Evolutionary conservation across 371 early-diverging fungal species (phyloP), one percentile per base, ranked within the genome.

Genomic region (Syncephalastrum racemosum): DNA sequence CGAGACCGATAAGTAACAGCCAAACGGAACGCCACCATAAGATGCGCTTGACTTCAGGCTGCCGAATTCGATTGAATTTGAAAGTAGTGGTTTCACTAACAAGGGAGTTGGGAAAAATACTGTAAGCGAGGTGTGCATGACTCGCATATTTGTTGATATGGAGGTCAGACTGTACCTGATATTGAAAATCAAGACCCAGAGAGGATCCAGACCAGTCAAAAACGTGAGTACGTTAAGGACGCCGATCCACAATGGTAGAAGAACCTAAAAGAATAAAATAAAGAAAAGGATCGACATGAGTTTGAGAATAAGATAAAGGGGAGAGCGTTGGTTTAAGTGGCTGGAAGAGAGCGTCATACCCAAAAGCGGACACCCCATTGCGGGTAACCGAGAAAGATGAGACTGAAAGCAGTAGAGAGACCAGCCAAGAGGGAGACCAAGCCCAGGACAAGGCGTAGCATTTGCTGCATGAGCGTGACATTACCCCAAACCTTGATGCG

Each of bases 401-500:
- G 62, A 53, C 75, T 66, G 24, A 87, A 55, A 16, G 74, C 77
- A 0, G 75, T 65, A 2, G 83, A 64, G 36, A 87, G 77, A 3
- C 83, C 85, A 18, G 77, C 59, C 53, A 87, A 68, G 23, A 87
- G 59, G n/a, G 67, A 63, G 0, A 81, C 60, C 14, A 85, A 56
- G 6, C 88, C 88, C 20, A 83, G 1, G 1, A 77, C 78, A 14
- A 80, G 54, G 20, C 88, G 66, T 25, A 77, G 60, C 43, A 83
- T 42, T 24, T 82, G 80, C 23, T 87, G 85, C 51, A 68, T 62
- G 18, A 75, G 60, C 2, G 76, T 80, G 39, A 86, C 65, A 54
- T 87, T 87, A 3, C 83, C 81, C 65, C 79, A 83, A 0, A 81
- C 82, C 27, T 84, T 80, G 15, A 83, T 61, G 39, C 77, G 59